These are phyloP conservation scores for Lipomyces yamadae DNA, from an alignment of 805 yeast genomes.

Conservation along the genomic window DNA sequence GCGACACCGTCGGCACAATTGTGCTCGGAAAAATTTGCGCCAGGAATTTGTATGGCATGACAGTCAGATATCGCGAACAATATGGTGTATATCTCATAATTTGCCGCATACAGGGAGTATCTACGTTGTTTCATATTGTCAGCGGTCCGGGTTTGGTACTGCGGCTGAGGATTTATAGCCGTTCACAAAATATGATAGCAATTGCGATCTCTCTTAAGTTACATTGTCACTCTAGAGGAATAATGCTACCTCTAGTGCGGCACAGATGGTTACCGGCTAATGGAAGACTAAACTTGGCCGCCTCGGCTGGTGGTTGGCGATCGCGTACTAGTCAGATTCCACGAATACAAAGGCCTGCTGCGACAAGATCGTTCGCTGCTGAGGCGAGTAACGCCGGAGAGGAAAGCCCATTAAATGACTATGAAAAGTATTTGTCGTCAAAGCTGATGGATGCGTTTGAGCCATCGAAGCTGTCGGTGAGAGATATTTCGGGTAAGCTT, in stretches of 20 bases:
- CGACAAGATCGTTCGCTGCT: background rate
- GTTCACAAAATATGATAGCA: too few relatives aligned
- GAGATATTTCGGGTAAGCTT: constrained; percentile 72
- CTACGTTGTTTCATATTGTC: background rate
- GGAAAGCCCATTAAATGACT: constrained; percentile 18
- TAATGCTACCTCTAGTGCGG: background rate
- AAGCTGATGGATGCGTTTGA: constrained; percentile 59
- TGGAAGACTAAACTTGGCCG: background rate
- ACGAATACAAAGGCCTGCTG: background rate
- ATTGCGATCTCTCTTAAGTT: too few relatives aligned
- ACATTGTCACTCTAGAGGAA: background rate
- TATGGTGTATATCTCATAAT: background rate
- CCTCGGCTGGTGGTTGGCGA: background rate
- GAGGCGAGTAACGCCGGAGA: constrained; percentile 15
- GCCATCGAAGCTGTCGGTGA: constrained; percentile 69
- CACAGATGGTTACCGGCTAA: background rate
- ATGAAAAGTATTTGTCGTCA: constrained; percentile 29
- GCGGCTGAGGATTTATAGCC: background rate
- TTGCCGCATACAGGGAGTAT: background rate
- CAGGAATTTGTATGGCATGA: background rate
- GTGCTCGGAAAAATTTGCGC: background rate
- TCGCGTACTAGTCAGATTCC: background rate
- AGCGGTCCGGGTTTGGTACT: background rate
- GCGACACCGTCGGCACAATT: background rate
- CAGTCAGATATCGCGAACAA: background rate